These are phyloP conservation scores for Blastocladiella emersonii DNA, from an alignment of 371 early-diverging fungal genomes.

Conservation along the genomic window DNA sequence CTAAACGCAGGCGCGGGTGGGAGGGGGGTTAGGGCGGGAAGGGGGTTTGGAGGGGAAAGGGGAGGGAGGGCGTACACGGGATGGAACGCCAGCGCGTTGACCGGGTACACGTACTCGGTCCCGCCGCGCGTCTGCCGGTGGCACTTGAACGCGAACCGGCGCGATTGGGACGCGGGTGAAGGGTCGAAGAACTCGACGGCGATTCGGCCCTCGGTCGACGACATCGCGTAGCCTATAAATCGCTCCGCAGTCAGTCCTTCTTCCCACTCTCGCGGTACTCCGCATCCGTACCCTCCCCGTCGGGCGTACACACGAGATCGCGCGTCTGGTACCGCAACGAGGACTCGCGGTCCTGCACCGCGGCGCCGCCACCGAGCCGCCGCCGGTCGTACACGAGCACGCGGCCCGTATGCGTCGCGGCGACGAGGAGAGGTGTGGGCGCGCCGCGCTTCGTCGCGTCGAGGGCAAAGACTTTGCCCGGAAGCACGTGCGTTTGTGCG, in stretches of 20 bases:
- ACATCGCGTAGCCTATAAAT: constrained; percentile 51
- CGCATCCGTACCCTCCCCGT: constrained; percentile 47
- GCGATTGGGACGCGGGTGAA: constrained; percentile 40
- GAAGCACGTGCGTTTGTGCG: constrained; percentile 30
- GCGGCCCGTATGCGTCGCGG: constrained; percentile 64
- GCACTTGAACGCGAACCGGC: constrained; percentile 90
- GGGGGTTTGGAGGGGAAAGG: background rate
- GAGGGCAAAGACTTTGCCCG: constrained; percentile 67
- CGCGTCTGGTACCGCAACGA: constrained; percentile 72
- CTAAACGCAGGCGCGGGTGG: too few species aligned
- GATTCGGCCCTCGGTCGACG: constrained; percentile 56
- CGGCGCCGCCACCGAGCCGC: constrained; percentile 55
- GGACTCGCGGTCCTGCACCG: constrained; percentile 58
- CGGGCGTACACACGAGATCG: constrained; percentile 63
- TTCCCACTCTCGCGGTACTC: background rate
- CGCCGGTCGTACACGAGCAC: constrained; percentile 71
- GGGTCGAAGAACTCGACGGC: constrained; percentile 71
- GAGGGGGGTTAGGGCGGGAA: constrained; percentile 35
- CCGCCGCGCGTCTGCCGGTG: constrained; percentile 66
- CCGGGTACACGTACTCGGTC: constrained; percentile 80
- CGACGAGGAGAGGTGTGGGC: constrained; percentile 44
- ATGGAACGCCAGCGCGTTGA: constrained; percentile 84
- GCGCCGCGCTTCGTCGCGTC: constrained; percentile 25
- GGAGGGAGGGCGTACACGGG: constrained; percentile 46
- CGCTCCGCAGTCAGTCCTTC: background rate